Conservation (phyloP, 768 basidiomycete species). For the Agrocybe pediades region DNA sequence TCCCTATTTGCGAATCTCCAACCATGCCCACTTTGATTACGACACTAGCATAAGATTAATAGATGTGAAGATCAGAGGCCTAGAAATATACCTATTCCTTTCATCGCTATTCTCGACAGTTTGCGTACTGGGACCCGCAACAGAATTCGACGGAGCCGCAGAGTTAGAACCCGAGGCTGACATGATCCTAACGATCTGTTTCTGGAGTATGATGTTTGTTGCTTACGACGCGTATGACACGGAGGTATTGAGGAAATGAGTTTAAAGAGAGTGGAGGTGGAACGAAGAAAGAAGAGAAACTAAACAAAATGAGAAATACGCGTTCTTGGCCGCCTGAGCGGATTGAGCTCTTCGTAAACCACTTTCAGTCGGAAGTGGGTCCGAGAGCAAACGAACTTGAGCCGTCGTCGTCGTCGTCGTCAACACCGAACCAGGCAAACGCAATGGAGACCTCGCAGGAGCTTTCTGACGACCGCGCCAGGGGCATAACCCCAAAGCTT, state of each 20-base stretch:
- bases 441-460: conserved; percentile 14
- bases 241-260: conserved; percentile 13
- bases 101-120: conserved; percentile 68
- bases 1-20: conserved; percentile 98
- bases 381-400: conserved; percentile 28
- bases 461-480: conserved; percentile 23
- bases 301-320: conserved; percentile 40
- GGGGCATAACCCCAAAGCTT: conserved; percentile 15
- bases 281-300: conserved; percentile 29
- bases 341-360: conserved; percentile 24
- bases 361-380: conserved; percentile 34
- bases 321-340: conserved; percentile 31
- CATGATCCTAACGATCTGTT: conserved; percentile 35
- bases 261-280: conserved; percentile 18
- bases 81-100: conserved; percentile 60
- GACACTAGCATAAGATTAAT: conserved; percentile 50
- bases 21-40: conserved; percentile 99
- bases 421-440: conserved; percentile 27
- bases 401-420: conserved; percentile 41
- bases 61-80: background rate
- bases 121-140: conserved; percentile 54
- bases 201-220: conserved; percentile 14
- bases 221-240: conserved; percentile 21
- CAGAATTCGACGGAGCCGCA: conserved; percentile 42
- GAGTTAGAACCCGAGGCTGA: conserved; percentile 53